Evolutionary conservation across 1,284 basidiomycete species (phyloP).

Genomic region (Neolentinus lepideus): DNA sequence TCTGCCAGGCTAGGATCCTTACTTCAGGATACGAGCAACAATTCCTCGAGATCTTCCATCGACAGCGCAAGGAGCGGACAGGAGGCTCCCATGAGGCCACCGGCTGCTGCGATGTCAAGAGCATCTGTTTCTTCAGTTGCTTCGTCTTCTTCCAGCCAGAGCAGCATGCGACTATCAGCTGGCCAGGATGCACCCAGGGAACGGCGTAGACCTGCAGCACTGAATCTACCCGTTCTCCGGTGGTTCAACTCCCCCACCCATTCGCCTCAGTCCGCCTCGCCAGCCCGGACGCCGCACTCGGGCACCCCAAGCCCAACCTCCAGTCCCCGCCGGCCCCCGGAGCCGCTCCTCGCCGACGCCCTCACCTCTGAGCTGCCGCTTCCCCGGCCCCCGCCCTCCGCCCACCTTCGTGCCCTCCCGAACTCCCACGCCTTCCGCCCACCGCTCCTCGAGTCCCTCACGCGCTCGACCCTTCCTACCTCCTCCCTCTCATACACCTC

Average conservation of each 20-base stretch:
- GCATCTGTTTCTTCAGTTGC: not conserved
- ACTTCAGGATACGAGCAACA: not conserved
- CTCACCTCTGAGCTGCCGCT: constrained; percentile 31
- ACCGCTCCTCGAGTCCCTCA: constrained; percentile 51
- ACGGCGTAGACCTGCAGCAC: not conserved
- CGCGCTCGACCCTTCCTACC: constrained; percentile 59
- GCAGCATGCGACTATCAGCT: not conserved
- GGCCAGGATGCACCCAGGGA: not conserved
- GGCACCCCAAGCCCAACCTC: not conserved
- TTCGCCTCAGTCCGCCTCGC: not conserved
- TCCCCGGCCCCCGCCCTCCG: constrained; percentile 11
- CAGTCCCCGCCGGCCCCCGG: constrained; percentile 19
- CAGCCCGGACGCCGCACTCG: not conserved
- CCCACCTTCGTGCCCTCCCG: constrained; percentile 17
- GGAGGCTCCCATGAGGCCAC: not conserved
- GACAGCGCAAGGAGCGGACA: not conserved
- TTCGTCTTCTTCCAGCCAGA: not conserved
- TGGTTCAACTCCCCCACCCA: constrained; percentile 29
- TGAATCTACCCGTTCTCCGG: constrained; percentile 34
- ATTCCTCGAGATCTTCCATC: not conserved
- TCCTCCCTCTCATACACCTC: constrained; percentile 42
- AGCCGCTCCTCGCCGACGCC: constrained; percentile 28
- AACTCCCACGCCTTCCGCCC: constrained; percentile 39
- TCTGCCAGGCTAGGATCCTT: not conserved
- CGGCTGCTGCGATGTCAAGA: not conserved